Base-by-base conservation (phyloP, 352 stramenopile genomes). In the Globisporangium rhizosaccharum region DNA sequence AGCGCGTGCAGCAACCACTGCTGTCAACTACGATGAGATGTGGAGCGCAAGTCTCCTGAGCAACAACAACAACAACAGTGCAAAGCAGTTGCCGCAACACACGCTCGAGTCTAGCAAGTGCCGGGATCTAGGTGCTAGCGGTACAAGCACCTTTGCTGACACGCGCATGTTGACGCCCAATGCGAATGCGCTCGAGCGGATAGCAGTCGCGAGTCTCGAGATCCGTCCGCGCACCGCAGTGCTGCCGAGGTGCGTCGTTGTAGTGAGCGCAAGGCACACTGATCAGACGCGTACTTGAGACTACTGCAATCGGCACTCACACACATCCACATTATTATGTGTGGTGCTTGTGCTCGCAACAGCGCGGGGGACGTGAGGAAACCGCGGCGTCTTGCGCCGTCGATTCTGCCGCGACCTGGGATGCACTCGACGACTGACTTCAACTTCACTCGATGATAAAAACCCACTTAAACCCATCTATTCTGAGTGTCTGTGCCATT, bases 1-100 rank as follows among this genome's bases (percentile, higher is more conserved):
- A 26, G 39, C 48, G 36, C 61, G 57, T 11, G 49, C 28, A 12
- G 50, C 55, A 5, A 36, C 30, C 3, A 47, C 70, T 20, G 41
- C 14, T 36, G 18, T 52, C 25, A 82, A 86, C 52, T 87, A 71
- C 23, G 64, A 86, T 55, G 80, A 86, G 62, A 82, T 90, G 71
- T 90, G 80, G 78, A 88, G 71, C 37, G 76, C 74, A 9, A 82
- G 72, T 52, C 70, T 84, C 30, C 57, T 62, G n/a, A 73, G 57
- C 59, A 63, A 8, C 25, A 66, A 62, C 62, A 28, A 20, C 15
- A 10, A 39, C 33, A 23, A 25, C 20, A 25, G 5, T 20, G 6
- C 53, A 61, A 57, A 53, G 30, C 17, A 10, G 48, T 14, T 9
- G 41, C 14, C 41, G 20, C 15, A 5, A 14, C 33, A 62, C 25